A percentile compares a stretch with the other conserved stretches of the same genome.
phyloP scores from a whole-genome alignment of 306 rosid genomes.

The Macrotyloma uniflorum region DNA sequence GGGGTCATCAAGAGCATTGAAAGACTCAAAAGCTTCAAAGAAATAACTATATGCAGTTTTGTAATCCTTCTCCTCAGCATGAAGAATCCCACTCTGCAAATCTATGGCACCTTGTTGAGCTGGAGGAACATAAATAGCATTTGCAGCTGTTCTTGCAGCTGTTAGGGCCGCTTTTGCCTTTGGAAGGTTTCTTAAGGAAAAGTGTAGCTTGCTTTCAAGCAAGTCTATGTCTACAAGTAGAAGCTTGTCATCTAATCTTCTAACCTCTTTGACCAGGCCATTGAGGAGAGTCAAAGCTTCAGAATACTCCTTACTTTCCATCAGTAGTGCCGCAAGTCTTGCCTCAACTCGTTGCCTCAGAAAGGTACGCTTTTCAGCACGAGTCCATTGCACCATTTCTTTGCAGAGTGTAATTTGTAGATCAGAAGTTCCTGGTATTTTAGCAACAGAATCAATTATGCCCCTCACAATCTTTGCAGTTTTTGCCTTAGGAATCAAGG shows the following conservation, averaged over 20 bases:
- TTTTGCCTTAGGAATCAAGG: constrained; percentile 87
- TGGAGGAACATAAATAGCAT: constrained; percentile 91
- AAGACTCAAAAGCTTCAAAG: constrained; percentile 92
- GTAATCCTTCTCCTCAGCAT: constrained; percentile 90
- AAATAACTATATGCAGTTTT: constrained; percentile 87
- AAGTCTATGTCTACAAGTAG: constrained; percentile 94
- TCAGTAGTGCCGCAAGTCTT: constrained; percentile 86
- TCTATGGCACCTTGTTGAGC: constrained; percentile 93
- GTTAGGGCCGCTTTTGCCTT: constrained; percentile 94
- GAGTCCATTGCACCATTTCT: constrained; percentile 97
- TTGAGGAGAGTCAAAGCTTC: constrained; percentile 83
- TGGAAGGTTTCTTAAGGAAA: constrained; percentile 85
- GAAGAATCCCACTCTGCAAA: constrained; percentile 94
- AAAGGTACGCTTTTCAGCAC: constrained; percentile 86
- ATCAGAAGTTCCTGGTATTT: constrained; percentile 81
- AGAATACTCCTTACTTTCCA: constrained; percentile 86
- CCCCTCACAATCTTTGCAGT: constrained; percentile 94
- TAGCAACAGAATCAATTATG: constrained; percentile 81
- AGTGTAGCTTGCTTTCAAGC: constrained; percentile 91
- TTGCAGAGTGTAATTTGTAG: constrained; percentile 85
- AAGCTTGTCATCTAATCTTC: constrained; percentile 93
- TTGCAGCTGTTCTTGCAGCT: constrained; percentile 95
- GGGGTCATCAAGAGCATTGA: constrained; percentile 85
- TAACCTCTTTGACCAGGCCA: constrained; percentile 85
- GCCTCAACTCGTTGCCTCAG: constrained; percentile 92